phyloP scores from a whole-genome alignment of 2,329 filamentous ascomycete species.

The Colletotrichum viniferum region DNA sequence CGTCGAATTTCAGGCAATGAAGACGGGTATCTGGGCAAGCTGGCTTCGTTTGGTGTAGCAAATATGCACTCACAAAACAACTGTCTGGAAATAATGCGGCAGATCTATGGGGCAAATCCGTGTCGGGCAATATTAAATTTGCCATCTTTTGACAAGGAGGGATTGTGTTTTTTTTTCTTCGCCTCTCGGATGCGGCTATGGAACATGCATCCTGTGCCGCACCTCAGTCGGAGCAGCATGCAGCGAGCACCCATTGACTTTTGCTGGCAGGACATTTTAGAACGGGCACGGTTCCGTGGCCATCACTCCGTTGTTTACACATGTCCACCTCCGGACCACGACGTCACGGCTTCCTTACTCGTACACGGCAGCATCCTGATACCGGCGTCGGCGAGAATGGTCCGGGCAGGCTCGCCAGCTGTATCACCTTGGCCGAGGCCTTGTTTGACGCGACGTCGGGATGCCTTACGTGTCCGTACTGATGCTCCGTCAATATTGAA shows the following conservation, averaged over 20 bases:
- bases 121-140: slow-evolving; percentile 9
- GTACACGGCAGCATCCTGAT: slow-evolving; percentile 2
- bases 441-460: background rate
- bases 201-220: background rate
- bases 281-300: slow-evolving; percentile 1
- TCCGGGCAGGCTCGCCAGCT: background rate
- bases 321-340: background rate
- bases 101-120: slow-evolving; percentile 13
- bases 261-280: background rate
- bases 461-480: background rate
- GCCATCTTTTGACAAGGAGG: slow-evolving; percentile 13
- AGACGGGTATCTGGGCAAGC: background rate
- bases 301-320: background rate
- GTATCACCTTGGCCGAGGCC: background rate
- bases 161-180: background rate
- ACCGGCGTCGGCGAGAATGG: slow-evolving; percentile 2
- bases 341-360: slow-evolving; percentile 15
- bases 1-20: background rate
- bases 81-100: slow-evolving; percentile 12
- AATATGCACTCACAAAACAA: background rate
- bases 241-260: slow-evolving; percentile 4
- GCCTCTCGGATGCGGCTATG: background rate
- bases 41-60: background rate
- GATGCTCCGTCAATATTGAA: background rate
- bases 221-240: background rate